Percentiles rank a stretch among this genome's conserved stretches.
These are phyloP conservation scores for Lachnellula willkommii DNA, from an alignment of 2,329 filamentous ascomycete species.

Conservation along the genomic window DNA sequence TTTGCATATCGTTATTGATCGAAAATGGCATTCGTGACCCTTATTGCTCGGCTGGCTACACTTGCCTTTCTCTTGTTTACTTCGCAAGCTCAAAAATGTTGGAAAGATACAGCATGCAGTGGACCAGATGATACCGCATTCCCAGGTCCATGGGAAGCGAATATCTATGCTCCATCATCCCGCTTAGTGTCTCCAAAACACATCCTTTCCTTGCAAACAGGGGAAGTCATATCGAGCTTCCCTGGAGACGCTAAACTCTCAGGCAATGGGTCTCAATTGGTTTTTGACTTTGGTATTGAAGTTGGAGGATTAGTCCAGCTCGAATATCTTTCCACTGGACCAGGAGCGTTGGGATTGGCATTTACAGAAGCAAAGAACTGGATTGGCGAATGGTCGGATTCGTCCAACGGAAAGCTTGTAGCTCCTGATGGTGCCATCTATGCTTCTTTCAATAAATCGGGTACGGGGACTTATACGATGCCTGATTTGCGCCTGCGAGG, in stretches of 20 bases:
- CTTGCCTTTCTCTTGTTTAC: conserved; percentile 3
- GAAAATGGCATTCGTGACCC: not conserved
- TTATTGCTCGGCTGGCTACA: not conserved
- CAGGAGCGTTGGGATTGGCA: conserved; percentile 40
- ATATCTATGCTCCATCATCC: conserved; percentile 51
- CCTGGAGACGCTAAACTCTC: conserved; percentile 12
- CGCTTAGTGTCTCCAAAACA: conserved; percentile 44
- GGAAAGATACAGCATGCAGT: conserved; percentile 50
- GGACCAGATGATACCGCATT: conserved; percentile 47
- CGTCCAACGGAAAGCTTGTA: conserved; percentile 43
- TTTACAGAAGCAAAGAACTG: conserved; percentile 45
- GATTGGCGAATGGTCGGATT: conserved; percentile 44
- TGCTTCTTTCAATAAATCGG: conserved; percentile 33
- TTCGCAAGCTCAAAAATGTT: conserved; percentile 37
- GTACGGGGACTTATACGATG: conserved; percentile 38
- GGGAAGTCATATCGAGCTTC: conserved; percentile 24
- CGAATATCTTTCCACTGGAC: conserved; percentile 31
- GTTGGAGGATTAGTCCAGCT: conserved; percentile 49
- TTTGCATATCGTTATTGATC: not conserved
- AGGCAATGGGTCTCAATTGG: conserved; percentile 45
- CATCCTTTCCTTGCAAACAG: conserved; percentile 36
- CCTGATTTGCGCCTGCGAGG: conserved; percentile 42
- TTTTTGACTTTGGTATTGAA: conserved; percentile 55
- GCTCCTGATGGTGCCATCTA: conserved; percentile 47
- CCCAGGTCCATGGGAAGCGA: conserved; percentile 51